These are phyloP conservation scores for Aspergillus ochraceoroseus DNA, from an alignment of 2,329 filamentous ascomycete genomes.

Conservation along the genomic window DNA sequence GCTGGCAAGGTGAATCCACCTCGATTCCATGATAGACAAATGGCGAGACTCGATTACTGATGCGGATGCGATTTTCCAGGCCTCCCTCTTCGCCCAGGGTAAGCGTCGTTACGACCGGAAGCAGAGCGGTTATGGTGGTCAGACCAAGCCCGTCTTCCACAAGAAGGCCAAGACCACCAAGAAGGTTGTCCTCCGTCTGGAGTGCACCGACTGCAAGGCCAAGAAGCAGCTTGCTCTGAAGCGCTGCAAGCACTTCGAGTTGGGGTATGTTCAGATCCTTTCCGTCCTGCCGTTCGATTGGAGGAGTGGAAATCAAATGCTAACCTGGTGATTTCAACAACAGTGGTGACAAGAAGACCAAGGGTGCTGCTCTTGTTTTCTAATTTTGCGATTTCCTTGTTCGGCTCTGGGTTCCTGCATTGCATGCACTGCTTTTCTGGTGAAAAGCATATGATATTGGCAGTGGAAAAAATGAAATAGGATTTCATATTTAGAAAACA, in stretches of 20 bases:
- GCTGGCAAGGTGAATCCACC: slow-evolving; percentile 70
- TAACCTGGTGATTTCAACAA: slow-evolving; percentile 40
- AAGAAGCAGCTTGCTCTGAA: slow-evolving; percentile 97
- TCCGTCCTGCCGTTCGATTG: too few species aligned
- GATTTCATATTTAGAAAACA: slow-evolving; percentile 39
- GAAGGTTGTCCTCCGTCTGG: slow-evolving; percentile 98
- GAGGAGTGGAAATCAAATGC: slow-evolving; percentile 23
- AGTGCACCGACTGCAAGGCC: slow-evolving; percentile 97
- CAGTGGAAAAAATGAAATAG: slow-evolving; percentile 43
- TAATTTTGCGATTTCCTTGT: slow-evolving; percentile 59
- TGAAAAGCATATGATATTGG: slow-evolving; percentile 38
- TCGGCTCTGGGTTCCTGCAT: slow-evolving; percentile 42
- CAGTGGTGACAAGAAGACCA: slow-evolving; percentile 99
- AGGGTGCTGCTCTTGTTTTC: slow-evolving; percentile 99
- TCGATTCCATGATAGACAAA: slow-evolving; percentile 14
- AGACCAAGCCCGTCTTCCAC: slow-evolving; percentile 99
- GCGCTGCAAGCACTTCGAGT: slow-evolving; percentile 99
- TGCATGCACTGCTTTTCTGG: slow-evolving; percentile 34
- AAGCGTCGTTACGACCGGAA: slow-evolving; percentile 99
- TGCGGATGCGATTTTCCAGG: slow-evolving; percentile 46
- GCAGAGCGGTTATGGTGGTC: slow-evolving; percentile 99
- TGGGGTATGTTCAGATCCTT: slow-evolving; percentile 87
- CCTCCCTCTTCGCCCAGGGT: slow-evolving; percentile 93
- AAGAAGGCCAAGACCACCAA: slow-evolving; percentile 99
- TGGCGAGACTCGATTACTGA: slow-evolving; percentile 22